phyloP scores from a whole-genome alignment of 2,329 filamentous ascomycete genomes.

The Orbilia oligospora region DNA sequence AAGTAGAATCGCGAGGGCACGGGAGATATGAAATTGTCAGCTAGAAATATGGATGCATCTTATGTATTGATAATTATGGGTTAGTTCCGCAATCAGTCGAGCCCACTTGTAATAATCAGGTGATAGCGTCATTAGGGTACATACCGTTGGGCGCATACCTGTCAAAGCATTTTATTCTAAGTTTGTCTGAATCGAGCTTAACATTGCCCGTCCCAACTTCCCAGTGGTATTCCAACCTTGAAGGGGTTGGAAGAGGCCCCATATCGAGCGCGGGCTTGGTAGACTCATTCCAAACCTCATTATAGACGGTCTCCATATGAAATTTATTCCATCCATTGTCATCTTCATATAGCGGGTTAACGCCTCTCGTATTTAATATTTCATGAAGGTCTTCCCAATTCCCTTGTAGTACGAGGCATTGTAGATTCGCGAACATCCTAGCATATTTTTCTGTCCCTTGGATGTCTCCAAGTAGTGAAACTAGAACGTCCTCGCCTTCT shows the following conservation, averaged over 20 bases:
- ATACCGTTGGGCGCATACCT: too few relatives aligned
- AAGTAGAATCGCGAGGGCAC: not conserved
- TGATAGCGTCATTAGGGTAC: too few relatives aligned
- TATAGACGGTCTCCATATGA: not conserved
- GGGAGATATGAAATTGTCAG: not conserved
- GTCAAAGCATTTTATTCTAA: too few relatives aligned
- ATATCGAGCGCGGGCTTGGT: not conserved
- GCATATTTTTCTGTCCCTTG: not conserved
- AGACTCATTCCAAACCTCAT: not conserved
- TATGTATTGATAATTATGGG: too few relatives aligned
- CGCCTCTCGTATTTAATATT: not conserved
- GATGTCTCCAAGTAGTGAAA: not conserved
- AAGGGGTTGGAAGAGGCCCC: too few relatives aligned
- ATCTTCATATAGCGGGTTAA: not conserved
- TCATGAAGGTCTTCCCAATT: not conserved
- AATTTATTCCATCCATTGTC: not conserved
- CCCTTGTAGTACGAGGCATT: not conserved
- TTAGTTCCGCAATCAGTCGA: too few relatives aligned
- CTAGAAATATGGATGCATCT: too few relatives aligned
- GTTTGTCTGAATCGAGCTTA: too few relatives aligned
- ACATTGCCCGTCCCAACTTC: too few relatives aligned
- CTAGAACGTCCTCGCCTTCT: not conserved
- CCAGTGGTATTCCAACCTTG: too few relatives aligned
- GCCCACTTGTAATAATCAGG: too few relatives aligned
- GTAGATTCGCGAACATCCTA: not conserved